Percentiles rank a stretch among this genome's conserved stretches.
Evolutionary conservation across 352 stramenopile genomes (phyloP).

Genomic region (Globisporangium heterothallicum): DNA sequence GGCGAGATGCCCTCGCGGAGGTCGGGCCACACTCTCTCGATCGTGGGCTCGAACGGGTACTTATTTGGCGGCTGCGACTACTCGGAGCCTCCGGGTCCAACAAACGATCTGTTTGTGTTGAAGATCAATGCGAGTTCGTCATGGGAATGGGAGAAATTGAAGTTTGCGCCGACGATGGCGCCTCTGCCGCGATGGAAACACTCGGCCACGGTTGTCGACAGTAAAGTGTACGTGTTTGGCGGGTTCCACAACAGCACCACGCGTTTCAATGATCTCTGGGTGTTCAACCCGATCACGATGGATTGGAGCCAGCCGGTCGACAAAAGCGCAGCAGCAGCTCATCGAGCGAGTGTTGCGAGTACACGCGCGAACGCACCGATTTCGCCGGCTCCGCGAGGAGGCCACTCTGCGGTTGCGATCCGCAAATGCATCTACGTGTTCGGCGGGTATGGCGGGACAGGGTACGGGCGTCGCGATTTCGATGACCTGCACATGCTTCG

Average conservation of each 20-base stretch:
- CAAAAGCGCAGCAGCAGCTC: slow-evolving; percentile 43
- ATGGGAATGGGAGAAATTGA: slow-evolving; percentile 72
- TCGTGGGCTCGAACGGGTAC: slow-evolving; percentile 86
- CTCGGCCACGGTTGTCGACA: slow-evolving; percentile 83
- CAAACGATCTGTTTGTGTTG: slow-evolving; percentile 92
- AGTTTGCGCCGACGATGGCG: slow-evolving; percentile 22
- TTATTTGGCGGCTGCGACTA: slow-evolving; percentile 93
- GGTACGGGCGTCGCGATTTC: slow-evolving; percentile 91
- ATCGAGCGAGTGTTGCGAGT: slow-evolving; percentile 15
- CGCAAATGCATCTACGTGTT: slow-evolving; percentile 88
- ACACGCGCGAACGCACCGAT: slow-evolving; percentile 22
- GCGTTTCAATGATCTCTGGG: slow-evolving; percentile 95
- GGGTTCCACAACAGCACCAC: slow-evolving; percentile 87
- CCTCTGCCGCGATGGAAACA: slow-evolving; percentile 86
- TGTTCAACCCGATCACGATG: slow-evolving; percentile 93
- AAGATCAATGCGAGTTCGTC: slow-evolving; percentile 69
- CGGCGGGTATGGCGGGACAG: slow-evolving; percentile 92
- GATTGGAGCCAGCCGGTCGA: slow-evolving; percentile 82
- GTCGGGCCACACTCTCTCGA: slow-evolving; percentile 91
- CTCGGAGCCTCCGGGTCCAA: slow-evolving; percentile 83
- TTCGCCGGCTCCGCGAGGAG: slow-evolving; percentile 79
- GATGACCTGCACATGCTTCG: slow-evolving; percentile 90
- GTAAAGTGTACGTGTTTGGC: slow-evolving; percentile 92
- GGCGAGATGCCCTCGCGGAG: slow-evolving; percentile 85
- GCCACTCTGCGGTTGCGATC: slow-evolving; percentile 87